Base-by-base conservation (phyloP, 306 rosid species). In the Prunus mira region DNA sequence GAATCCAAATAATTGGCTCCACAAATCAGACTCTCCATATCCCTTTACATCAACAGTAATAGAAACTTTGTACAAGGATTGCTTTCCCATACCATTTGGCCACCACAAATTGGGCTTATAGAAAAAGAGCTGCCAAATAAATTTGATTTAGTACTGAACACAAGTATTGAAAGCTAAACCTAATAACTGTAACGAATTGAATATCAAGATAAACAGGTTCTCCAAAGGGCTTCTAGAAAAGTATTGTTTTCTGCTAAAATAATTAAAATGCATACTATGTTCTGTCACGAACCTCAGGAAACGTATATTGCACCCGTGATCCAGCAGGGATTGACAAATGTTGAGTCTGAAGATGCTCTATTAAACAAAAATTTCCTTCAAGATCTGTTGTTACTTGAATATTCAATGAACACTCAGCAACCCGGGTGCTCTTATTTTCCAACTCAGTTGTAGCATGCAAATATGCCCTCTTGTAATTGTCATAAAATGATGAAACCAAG, bases 51-150 rank as follows among this genome's bases (percentile, higher is more conserved):
- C 93, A 38, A 91, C 51, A 79, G 77, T 82, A 74, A 94, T 84
- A 64, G 73, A 82, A 75, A 91, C 96, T 30, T 84, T 82, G 83
- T 94, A 91, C 83, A 94, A 76, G 76, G 88, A 80, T 82, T 94
- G 98, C 79, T 91, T 92, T 63, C 98, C 98, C 98, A 94, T 92
- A 78, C 98, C 96, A 75, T 94, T 94, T 12, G 98, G 98, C 98
- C 98, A 94, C 98, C 98, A 94, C 75, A 94, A 86, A 83, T 91
- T 77, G 61, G 98, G 98, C 79, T 92, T 91, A 87, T 84, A 89
- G 89, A 94, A 91, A 78, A 82, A 86, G 76, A 89, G 93, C 98
- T 94, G 98, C 86, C 71, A 82, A 79, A 72, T 75, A 45, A 52
- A 71, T 51, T 85, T 51, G 67, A 71, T 76, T 75, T 75, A 80